Conservation (phyloP, 2,329 filamentous ascomycete species). For the Tolypocladium paradoxum region DNA sequence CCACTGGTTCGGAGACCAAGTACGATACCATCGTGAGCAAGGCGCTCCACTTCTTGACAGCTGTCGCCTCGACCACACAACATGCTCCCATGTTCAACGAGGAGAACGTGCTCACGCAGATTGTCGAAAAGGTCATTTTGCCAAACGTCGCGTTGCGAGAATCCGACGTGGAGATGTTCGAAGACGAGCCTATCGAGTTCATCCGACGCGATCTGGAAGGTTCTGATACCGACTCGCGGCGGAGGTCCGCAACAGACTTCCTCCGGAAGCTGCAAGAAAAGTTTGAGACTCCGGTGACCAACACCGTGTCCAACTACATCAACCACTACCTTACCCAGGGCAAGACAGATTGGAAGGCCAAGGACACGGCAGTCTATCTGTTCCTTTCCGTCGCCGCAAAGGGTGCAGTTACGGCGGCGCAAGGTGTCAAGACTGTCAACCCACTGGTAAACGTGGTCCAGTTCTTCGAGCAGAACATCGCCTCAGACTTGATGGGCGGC, state of each 20-base stretch:
- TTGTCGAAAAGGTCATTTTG: conserved; percentile 91
- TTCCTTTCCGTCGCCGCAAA: conserved; percentile 92
- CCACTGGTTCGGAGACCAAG: conserved; percentile 76
- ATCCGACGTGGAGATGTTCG: conserved; percentile 89
- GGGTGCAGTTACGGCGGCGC: conserved; percentile 73
- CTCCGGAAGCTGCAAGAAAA: conserved; percentile 78
- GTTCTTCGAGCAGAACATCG: conserved; percentile 90
- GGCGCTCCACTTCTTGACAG: conserved; percentile 87
- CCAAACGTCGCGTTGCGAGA: conserved; percentile 88
- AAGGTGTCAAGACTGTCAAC: conserved; percentile 88
- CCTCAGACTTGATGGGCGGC: conserved; percentile 69
- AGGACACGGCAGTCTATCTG: conserved; percentile 95
- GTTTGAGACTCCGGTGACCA: conserved; percentile 76
- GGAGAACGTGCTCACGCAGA: conserved; percentile 66
- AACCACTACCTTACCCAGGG: conserved; percentile 74
- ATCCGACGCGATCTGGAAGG: conserved; percentile 92
- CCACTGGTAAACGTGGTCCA: conserved; percentile 79
- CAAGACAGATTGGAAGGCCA: conserved; percentile 85
- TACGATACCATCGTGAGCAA: conserved; percentile 93
- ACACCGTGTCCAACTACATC: conserved; percentile 79
- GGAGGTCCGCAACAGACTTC: conserved; percentile 91
- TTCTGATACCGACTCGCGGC: conserved; percentile 86
- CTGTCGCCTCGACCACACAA: conserved; percentile 65
- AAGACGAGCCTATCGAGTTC: conserved; percentile 98
- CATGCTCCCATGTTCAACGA: conserved; percentile 83